phyloP scores from a whole-genome alignment of 2,329 filamentous ascomycete genomes.

The Dactylonectria macrodidyma region DNA sequence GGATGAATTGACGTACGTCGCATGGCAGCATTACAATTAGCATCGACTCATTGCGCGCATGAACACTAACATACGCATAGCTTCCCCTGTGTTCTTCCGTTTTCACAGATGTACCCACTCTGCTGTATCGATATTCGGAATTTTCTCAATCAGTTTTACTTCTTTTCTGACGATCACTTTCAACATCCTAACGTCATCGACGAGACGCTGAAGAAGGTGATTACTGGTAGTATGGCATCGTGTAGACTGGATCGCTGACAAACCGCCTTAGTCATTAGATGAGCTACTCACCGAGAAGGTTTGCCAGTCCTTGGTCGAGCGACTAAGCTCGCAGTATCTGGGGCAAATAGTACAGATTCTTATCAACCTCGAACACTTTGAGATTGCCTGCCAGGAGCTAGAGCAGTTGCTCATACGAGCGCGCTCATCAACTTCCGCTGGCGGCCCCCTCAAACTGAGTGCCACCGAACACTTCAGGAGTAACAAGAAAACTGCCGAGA shows the following conservation, averaged over 20 bases:
- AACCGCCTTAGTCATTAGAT: conserved; percentile 81
- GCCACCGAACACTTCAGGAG: conserved; percentile 90
- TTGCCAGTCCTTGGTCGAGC: conserved; percentile 89
- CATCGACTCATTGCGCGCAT: background rate
- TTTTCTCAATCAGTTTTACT: conserved; percentile 98
- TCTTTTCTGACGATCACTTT: conserved; percentile 97
- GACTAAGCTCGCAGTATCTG: conserved; percentile 91
- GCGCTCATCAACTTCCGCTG: conserved; percentile 84
- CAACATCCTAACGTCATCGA: conserved; percentile 92
- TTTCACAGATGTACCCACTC: conserved; percentile 98
- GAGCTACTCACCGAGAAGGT: conserved; percentile 94
- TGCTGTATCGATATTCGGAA: conserved; percentile 99
- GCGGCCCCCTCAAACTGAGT: conserved; percentile 82
- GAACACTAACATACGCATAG: conserved; percentile 58
- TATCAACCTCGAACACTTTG: conserved; percentile 97
- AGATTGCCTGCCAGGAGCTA: conserved; percentile 90
- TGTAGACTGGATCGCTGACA: conserved; percentile 22
- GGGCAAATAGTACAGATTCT: conserved; percentile 99
- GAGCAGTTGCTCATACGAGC: conserved; percentile 89
- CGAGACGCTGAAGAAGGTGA: conserved; percentile 85
- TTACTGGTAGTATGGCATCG: conserved; percentile 12
- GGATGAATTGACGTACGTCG: conserved; percentile 80
- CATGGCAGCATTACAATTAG: background rate
- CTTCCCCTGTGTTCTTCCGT: conserved; percentile 95
- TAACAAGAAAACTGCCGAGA: conserved; percentile 96